phyloP scores from a whole-genome alignment of 2,329 filamentous ascomycete genomes.

The Cladophialophora immunda region DNA sequence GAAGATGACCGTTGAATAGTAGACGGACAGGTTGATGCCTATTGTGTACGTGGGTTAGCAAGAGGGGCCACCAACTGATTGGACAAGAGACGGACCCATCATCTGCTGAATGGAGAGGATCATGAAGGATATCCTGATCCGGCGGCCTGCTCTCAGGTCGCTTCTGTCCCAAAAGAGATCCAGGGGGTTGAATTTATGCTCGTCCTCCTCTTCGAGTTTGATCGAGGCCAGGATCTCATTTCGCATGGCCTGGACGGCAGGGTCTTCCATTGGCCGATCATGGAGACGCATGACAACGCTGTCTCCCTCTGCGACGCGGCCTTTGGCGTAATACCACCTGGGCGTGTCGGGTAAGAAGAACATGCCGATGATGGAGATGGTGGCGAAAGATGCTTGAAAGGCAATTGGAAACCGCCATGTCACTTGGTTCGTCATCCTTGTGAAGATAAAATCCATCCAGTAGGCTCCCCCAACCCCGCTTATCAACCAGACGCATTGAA shows the following conservation, averaged over 20 bases:
- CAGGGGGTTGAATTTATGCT: slow-evolving; percentile 42
- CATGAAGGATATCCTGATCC: slow-evolving; percentile 50
- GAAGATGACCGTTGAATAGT: slow-evolving; percentile 37
- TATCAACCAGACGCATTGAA: slow-evolving; percentile 44
- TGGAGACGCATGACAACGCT: slow-evolving; percentile 36
- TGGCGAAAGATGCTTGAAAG: slow-evolving; percentile 43
- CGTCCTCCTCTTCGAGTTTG: slow-evolving; percentile 35
- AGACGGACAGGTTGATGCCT: slow-evolving; percentile 45
- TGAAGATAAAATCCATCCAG: slow-evolving; percentile 44
- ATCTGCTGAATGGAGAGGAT: slow-evolving; percentile 44
- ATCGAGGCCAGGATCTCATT: slow-evolving; percentile 42
- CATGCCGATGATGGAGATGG: slow-evolving; percentile 39
- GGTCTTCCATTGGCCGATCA: slow-evolving; percentile 34
- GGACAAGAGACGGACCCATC: slow-evolving; percentile 40
- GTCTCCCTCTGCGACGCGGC: slow-evolving; percentile 41
- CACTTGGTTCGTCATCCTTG: slow-evolving; percentile 43
- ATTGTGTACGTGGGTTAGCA: not conserved
- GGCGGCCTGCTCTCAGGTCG: slow-evolving; percentile 48
- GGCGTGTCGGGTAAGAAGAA: slow-evolving; percentile 43
- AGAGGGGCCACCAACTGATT: no score
- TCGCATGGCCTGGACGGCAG: slow-evolving; percentile 35
- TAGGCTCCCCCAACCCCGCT: slow-evolving; percentile 44
- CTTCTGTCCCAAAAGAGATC: slow-evolving; percentile 47
- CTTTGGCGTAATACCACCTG: slow-evolving; percentile 44
- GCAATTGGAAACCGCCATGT: slow-evolving; percentile 47